These are phyloP conservation scores for Ustanciosporium gigantosporum DNA, from an alignment of 1,284 basidiomycete species.

Conservation along the genomic window DNA sequence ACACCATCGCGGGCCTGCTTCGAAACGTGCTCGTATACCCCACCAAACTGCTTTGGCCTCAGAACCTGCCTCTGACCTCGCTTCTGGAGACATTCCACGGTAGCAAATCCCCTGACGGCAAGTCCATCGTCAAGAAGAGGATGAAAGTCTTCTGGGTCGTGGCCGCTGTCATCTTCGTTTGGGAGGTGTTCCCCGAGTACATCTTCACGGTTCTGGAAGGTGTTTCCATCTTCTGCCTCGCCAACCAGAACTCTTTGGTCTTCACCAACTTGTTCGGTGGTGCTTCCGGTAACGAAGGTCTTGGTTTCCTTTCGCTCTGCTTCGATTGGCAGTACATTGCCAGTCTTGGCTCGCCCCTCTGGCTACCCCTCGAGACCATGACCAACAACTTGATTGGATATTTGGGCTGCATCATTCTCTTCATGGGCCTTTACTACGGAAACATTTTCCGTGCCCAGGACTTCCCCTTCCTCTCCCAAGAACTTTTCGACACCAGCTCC, in stretches of 20 bases:
- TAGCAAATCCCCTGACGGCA: constrained; percentile 9
- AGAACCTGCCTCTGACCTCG: constrained; percentile 43
- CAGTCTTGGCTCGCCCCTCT: constrained; percentile 13
- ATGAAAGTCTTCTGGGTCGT: constrained; percentile 69
- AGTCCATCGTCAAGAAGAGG: constrained; percentile 65
- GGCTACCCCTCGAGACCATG: constrained; percentile 26
- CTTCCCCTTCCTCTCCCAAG: constrained; percentile 30
- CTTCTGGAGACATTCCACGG: constrained; percentile 52
- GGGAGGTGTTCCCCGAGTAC: constrained; percentile 64
- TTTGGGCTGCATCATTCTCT: constrained; percentile 18
- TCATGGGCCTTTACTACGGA: constrained; percentile 29
- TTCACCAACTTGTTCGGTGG: constrained; percentile 35
- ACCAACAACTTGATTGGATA: constrained; percentile 20
- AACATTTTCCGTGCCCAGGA: constrained; percentile 21
- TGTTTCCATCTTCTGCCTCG: constrained; percentile 63
- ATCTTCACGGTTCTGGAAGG: constrained; percentile 60
- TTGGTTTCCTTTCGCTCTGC: constrained; percentile 25
- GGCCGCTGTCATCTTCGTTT: constrained; percentile 24
- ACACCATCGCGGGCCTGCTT: constrained; percentile 65
- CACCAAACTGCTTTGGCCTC: constrained; percentile 59
- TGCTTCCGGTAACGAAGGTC: constrained; percentile 26
- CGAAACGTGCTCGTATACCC: constrained; percentile 27
- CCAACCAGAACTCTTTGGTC: constrained; percentile 15
- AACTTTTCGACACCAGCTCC: constrained; percentile 12
- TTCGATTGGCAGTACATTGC: constrained; percentile 38